Base-by-base conservation (phyloP, 495 filamentous ascomycete genomes). In the Rhypophila decipiens region DNA sequence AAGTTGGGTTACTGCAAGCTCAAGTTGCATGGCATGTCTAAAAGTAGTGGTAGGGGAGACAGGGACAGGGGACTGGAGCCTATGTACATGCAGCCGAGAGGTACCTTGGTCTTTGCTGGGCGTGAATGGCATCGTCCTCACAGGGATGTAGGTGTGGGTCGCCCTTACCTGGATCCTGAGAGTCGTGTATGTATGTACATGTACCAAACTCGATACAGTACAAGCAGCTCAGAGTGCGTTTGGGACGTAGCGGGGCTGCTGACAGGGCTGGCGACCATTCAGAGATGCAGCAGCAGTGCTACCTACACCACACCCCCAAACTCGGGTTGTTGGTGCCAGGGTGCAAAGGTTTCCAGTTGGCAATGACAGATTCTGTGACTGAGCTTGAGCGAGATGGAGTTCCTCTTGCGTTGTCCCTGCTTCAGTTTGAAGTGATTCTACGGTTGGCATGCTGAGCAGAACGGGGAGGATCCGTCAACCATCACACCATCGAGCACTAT, bases 31-130 rank as follows among this genome's bases (percentile, higher is more conserved):
- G 55, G 39, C 44, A 27, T 19, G 31, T 60, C 52, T 56, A 58
- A 65, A 57, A 61, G 57, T 57, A 58, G 51, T n/a, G n/a, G 44
- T 31, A 5, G 42, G 39, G 24, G 56, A 33, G 53, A 43, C 51
- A 36, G 37, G 59, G 52, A 47, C 42, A 42, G 41, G 42, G 41
- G 55, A 40, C 24, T 19, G 17, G 44, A n/a, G n/a, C n/a, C n/a
- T n/a, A 49, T 36, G 23, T 43, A 52, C 50, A 41, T 52, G 50
- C 49, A 51, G 48, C 31, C 48, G 24, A 45, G 39, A 45, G 48
- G 48, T 37, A 52, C 49, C 43, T 52, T 18, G 42, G 35, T 58
- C 36, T 39, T 18, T 17, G 36, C 13, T 9, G 36, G 15, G 36
- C 36, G 27, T 31, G 33, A 46, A 43, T 51, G 45, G 52, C 50